Evolutionary conservation across 192 early-diverging fungal genomes (phyloP), one percentile per base, ranked within the genome.

Genomic region (Coemansia sp.): DNA sequence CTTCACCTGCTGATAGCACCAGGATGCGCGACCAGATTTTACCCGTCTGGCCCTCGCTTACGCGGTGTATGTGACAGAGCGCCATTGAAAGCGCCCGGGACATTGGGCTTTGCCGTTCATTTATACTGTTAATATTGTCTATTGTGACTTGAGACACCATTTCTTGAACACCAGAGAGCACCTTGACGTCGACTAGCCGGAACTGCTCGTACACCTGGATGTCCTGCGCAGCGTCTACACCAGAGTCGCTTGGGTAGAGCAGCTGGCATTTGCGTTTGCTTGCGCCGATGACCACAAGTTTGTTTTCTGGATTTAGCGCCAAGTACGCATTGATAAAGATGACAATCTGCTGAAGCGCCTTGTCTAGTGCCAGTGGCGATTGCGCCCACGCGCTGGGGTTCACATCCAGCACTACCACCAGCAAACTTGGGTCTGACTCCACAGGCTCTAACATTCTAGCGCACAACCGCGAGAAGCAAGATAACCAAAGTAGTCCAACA

Each of bases 311-410:
- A 34, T 91, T 89, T 21, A 94, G 84, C 14, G 93, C 92, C 60
- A 98, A 73, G 73, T 94, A 93, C 7, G 94, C 96, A 73, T 98
- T 97, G 54, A 98, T 85, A 57, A 97, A 95, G 7, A 93, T 82
- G 24, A 94, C 59, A 31, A 90, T 81, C 56, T 95, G 92, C 53
- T 89, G 85, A 16, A 97, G 70, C 1, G 88, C 88, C 23, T 85
- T 74, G 69, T 83, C 84, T 7, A 96, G 76, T 2, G 85, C 68
- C 16, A 92, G 71, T 4, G 86, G 76, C 19, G 74, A 77, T 51
- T 74, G 69, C 9, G 81, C 78, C 93, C 94, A 94, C 12, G 85
- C 83, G 30, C 87, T 80, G 8, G 91, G 87, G 72, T 94, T 94
- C 18, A 87, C 87, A 62, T 94, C 94, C 54, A 96, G 75, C 26